phyloP scores from a whole-genome alignment of 2,329 filamentous ascomycete species.

The Gnomoniopsis sp. region DNA sequence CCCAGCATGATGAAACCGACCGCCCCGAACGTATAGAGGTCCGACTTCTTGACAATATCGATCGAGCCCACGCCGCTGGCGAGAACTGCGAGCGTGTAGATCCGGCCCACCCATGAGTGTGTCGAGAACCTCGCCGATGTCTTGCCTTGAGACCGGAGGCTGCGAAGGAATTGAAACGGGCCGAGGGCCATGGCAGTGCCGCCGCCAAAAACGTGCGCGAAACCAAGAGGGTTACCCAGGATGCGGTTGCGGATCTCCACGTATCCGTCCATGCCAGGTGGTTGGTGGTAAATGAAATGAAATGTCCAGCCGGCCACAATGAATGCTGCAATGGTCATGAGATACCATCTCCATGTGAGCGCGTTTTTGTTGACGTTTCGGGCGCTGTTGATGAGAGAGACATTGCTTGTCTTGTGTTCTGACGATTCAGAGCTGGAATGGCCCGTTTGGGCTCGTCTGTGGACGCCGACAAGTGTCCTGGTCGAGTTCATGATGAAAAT shows the following conservation, averaged over 20 bases:
- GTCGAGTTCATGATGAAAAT: not conserved
- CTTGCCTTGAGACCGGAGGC: not conserved
- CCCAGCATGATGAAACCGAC: not conserved
- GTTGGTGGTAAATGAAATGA: not conserved
- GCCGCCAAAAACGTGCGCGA: not conserved
- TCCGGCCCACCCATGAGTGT: not conserved
- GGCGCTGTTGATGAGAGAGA: not conserved
- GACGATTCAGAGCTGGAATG: not conserved
- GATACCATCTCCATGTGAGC: not conserved
- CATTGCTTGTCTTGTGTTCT: not conserved
- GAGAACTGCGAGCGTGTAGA: not conserved
- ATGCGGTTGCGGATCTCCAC: not conserved
- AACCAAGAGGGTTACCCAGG: not conserved
- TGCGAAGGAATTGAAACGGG: not conserved
- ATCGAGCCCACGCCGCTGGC: not conserved
- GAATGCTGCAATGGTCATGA: not conserved
- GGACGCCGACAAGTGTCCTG: not conserved
- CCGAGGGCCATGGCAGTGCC: not conserved
- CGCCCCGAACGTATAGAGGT: not conserved
- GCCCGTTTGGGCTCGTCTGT: not conserved
- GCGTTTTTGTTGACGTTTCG: not conserved
- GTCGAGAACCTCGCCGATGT: not conserved
- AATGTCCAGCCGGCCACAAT: not conserved
- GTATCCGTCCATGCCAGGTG: not conserved
- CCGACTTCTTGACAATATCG: not conserved